These are phyloP conservation scores for Exophiala viscosa DNA, from an alignment of 2,329 filamentous ascomycete species.

Conservation along the genomic window DNA sequence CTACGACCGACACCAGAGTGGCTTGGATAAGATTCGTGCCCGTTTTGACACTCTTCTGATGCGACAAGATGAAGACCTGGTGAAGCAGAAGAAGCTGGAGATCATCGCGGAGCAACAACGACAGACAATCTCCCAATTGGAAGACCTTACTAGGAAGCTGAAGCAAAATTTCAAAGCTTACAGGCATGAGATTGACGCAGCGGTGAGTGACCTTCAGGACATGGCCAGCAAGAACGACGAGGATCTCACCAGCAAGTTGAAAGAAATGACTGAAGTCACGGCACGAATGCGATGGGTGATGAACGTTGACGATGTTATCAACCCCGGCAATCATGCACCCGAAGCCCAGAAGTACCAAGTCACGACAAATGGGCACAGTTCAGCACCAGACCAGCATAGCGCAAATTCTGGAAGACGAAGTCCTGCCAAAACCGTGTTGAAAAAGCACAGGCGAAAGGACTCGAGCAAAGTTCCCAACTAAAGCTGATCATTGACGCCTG, in stretches of 20 bases:
- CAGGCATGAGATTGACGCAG: conserved; percentile 40
- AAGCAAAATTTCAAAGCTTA: conserved; percentile 41
- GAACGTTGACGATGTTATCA: conserved; percentile 38
- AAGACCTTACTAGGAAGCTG: conserved; percentile 40
- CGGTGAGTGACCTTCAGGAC: conserved; percentile 32
- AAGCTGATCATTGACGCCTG: conserved; percentile 1
- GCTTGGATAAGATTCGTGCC: conserved; percentile 37
- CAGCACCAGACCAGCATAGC: background rate
- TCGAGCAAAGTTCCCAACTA: conserved; percentile 22
- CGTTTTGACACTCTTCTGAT: conserved; percentile 35
- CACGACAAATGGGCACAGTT: background rate
- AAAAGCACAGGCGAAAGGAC: conserved; percentile 25
- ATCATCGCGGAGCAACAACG: conserved; percentile 46
- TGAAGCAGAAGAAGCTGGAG: conserved; percentile 40
- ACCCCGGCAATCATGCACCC: conserved; percentile 8
- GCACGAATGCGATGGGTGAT: conserved; percentile 50
- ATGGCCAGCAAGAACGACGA: conserved; percentile 28
- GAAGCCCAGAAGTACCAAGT: background rate
- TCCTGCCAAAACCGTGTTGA: conserved; percentile 17
- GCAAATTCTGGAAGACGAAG: conserved; percentile 14
- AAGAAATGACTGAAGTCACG: conserved; percentile 40
- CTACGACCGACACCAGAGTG: conserved; percentile 38
- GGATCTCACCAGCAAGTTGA: conserved; percentile 37
- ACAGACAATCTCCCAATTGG: conserved; percentile 39
- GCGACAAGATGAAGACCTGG: conserved; percentile 36